Base-by-base conservation (phyloP, 2,329 filamentous ascomycete genomes). In the Cladosporium oxysporum region DNA sequence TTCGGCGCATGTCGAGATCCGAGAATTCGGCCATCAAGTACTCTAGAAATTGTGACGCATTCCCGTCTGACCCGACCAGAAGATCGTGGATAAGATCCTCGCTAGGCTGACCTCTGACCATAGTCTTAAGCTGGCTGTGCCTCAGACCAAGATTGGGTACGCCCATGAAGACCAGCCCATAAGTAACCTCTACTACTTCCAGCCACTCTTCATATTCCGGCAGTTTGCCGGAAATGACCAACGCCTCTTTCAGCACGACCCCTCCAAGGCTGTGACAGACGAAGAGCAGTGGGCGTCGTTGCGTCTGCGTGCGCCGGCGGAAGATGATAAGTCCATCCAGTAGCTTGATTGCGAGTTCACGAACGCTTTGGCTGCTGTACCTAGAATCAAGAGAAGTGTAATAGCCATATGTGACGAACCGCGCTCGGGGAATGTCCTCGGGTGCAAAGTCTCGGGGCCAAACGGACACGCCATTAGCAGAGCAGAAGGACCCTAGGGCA, bases 401-500 rank as follows among this genome's bases (percentile, higher is more conserved):
- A 41, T 61, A 61, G 58, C 58, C 58, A 52, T 61, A 61, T 26
- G 58, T 61, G 41, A 61, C 50, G 26, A 61, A 50, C 3, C 58
- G 16, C 29, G 58, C 58, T 50, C 41, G 58, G 31, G 41, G 58
- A 11, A 61, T 49, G 41, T 61, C 58, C 6, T 61, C 16, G 1
- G 21, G 58, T 16, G 58, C 58, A 26, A 58, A 58, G 55, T 58
- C 55, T 28, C 55, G 55, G 1, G 58, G 62, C 62, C 62, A 64
- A 16, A 64, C 50, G 6, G 50, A 58, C 8, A 7, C 14, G 50
- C 52, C 33, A 29, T 64, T 50, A 28, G 21, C 14, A 26, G 50
- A 53, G 50, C 62, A 50, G 23, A 64, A 66, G 10, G 64, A 66
- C 1, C 64, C 64, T n/a, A 57, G 52, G 23, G 64, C 49, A 29